Evolutionary conservation across 768 basidiomycete species (phyloP), one percentile per base, ranked within the genome.

Genomic region (Boletellus ananas): DNA sequence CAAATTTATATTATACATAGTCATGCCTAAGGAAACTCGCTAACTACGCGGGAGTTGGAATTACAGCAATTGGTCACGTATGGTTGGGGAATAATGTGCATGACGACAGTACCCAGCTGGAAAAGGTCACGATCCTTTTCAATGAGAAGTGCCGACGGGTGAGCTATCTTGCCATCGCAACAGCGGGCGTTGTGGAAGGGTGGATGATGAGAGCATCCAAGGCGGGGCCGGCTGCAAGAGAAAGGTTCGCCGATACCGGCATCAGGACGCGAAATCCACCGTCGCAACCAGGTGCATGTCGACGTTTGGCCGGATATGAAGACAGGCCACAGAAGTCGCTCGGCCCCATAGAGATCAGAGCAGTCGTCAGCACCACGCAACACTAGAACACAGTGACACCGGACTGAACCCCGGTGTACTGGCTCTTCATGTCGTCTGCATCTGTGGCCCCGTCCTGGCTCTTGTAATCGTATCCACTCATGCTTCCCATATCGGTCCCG

Each of bases 381-480:
- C 41, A 25, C 73, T 79, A 93, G 70, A 89, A 93, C 56, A 89
- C 88, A 34, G 90, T 93, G 55, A 93, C 78, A 39, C 90, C 90
- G 42, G 83, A 81, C 64, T 91, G 90, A 14, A 89, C 91, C 23
- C 86, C 87, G 8, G 87, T 74, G 65, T 93, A 93, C 69, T 94
- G 90, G 49, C 84, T 86, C 73, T 91, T 89, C 78, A 92, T 81
- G 65, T 94, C 90, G 64, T 93, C 90, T 63, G 83, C 65, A 63
- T 92, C 90, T 27, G 74, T 77, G 38, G 78, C 76, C 51, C 88
- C 90, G 62, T 92, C 91, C 66, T 92, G 91, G 61, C 89, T 90
- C 81, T 93, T 93, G 71, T 93, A 93, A 62, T 91, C 79, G 53
- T 78, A 80, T 61, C 80, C 81, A 35, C 86, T 87, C 54, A 90